Base-by-base conservation (phyloP, 352 stramenopile species). In the Pilasporangium apinafurcum region DNA sequence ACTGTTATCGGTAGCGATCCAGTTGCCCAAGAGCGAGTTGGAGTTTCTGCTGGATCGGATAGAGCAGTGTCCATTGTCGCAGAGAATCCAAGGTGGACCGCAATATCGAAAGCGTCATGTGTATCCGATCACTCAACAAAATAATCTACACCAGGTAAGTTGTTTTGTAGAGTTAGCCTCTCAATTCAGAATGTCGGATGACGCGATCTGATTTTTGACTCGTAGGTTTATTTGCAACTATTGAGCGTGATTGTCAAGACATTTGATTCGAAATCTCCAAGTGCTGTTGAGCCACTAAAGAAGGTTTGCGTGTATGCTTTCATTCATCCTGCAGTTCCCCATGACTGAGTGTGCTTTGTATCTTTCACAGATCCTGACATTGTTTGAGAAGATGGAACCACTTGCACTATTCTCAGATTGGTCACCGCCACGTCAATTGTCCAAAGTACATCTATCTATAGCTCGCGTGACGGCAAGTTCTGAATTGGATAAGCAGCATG, bases 21-120 rank as follows among this genome's bases (percentile, higher is more conserved):
- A 84, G 22, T 52, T 95, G 24, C 80, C 83, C 0, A 90, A 86
- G 59, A 92, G 81, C 50, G 83, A 95, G 47, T 64, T 95, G 18
- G 87, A 90, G 47, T 95, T 95, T 58, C 72, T 90, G 10, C 59
- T 75, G 26, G 81, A 95, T 25, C 73, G 83, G 16, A 86, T 95
- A 28, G 64, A 69, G 7, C 68, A 75, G 33, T 95, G 83, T 48
- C 81, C 83, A 6, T 14, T 86, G 10, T 67, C 79, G 4, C 35
- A 55, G 1, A 57, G 33, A 14, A 63, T 95, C 13, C 67, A 65
- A 7, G 73, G 74, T 7, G 80, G 65, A 6, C 65, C 66, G 29
- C 79, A 82, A 52, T 95, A 93, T 43, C 68, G 77, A 37, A 58
- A 65, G 16, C 66, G 77, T 8, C 52, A 62, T 8, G 35, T 79